These are phyloP conservation scores for Bacidia gigantensis DNA, from an alignment of 495 filamentous ascomycete species.

Conservation along the genomic window DNA sequence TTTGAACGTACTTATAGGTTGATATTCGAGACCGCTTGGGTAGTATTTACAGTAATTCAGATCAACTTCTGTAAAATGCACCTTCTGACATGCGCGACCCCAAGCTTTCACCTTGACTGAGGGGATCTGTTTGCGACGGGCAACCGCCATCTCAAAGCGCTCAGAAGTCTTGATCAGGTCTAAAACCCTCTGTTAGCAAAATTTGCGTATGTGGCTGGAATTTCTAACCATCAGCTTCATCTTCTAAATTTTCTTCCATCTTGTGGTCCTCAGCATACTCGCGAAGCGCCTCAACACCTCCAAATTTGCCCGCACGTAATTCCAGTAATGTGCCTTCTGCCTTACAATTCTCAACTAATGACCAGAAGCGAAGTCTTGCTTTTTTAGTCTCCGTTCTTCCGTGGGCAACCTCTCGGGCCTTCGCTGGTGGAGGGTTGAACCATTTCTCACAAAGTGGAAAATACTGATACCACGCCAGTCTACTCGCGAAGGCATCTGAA, in stretches of 20 bases:
- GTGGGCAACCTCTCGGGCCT: background rate
- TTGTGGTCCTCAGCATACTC: background rate
- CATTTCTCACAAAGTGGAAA: constrained; percentile 52
- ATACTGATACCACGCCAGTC: constrained; percentile 12
- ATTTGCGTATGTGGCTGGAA: too few species aligned
- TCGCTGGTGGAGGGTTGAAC: constrained; percentile 66
- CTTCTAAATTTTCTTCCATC: too few species aligned
- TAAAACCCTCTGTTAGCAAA: too few species aligned
- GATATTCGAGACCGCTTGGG: background rate
- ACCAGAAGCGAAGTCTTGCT: background rate
- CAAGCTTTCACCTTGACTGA: too few species aligned
- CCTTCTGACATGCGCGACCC: background rate
- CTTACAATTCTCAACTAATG: constrained; percentile 4
- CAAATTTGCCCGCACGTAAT: constrained; percentile 2
- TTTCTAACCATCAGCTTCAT: too few species aligned
- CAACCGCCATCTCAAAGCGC: background rate
- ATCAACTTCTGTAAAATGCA: background rate
- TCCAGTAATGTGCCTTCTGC: constrained; percentile 7
- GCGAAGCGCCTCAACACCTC: background rate
- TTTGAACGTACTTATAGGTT: background rate
- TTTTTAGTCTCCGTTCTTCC: background rate
- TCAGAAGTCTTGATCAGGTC: background rate
- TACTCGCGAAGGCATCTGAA: too few species aligned
- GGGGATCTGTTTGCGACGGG: too few species aligned
- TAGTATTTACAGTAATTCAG: constrained; percentile 1